These are phyloP conservation scores for Xylaria hypoxylon DNA, from an alignment of 2,329 filamentous ascomycete species.

Conservation along the genomic window DNA sequence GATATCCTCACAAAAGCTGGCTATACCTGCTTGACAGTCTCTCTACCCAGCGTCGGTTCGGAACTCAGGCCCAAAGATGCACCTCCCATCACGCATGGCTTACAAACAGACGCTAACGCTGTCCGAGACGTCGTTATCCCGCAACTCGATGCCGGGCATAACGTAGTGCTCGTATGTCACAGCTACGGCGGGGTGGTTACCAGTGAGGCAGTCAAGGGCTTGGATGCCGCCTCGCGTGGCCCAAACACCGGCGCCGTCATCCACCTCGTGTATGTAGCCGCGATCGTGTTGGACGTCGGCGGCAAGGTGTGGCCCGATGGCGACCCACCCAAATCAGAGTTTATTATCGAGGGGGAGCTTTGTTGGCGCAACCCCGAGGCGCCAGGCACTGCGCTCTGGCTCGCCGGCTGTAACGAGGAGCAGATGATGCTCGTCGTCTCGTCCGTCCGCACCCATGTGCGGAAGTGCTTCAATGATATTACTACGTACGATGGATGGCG, in stretches of 20 bases:
- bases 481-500: slow-evolving; percentile 37
- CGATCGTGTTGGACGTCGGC: slow-evolving; percentile 38
- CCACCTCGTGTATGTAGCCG: slow-evolving; percentile 40
- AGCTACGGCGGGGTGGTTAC: slow-evolving; percentile 42
- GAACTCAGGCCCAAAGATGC: slow-evolving; percentile 33
- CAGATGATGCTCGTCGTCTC: slow-evolving; percentile 18
- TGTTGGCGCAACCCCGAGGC: slow-evolving; percentile 30
- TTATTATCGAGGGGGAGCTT: slow-evolving; percentile 33
- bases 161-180: slow-evolving; percentile 39
- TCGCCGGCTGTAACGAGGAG: slow-evolving; percentile 30
- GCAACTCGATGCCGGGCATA: slow-evolving; percentile 37
- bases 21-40: slow-evolving; percentile 35
- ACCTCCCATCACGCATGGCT: slow-evolving; percentile 28
- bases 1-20: slow-evolving; percentile 36
- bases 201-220: slow-evolving; percentile 38
- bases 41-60: slow-evolving; percentile 36
- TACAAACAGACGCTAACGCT: slow-evolving; percentile 37
- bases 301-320: slow-evolving; percentile 37
- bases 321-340: slow-evolving; percentile 8
- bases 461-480: slow-evolving; percentile 31
- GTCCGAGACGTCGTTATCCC: slow-evolving; percentile 33
- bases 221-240: slow-evolving; percentile 37
- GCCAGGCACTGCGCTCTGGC: slow-evolving; percentile 11
- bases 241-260: slow-evolving; percentile 32
- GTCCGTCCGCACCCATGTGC: slow-evolving; percentile 32